Evolutionary conservation across 2,329 filamentous ascomycete species (phyloP), one percentile per base, ranked within the genome.

Genomic region (Microascus cirrosus): DNA sequence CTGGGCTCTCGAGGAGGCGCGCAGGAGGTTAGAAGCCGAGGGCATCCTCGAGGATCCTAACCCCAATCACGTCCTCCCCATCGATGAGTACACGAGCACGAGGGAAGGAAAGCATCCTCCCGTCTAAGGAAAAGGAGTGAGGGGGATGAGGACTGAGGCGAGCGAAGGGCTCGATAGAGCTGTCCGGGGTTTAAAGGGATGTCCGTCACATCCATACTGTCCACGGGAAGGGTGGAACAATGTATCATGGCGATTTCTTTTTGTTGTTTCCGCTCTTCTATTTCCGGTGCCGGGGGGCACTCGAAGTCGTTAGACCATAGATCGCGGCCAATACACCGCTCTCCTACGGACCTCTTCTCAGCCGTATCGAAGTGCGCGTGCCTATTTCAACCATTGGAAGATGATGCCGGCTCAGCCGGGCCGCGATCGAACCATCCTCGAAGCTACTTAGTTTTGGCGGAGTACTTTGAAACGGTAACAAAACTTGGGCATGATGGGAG

Each of bases 1-100:
- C 58, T 99, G 94, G 94, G 94, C 94, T 62, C 84, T 99, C 51
- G 94, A 99, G 76, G 94, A 99, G 78, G 94, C 94, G 57, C 84
- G 94, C 69, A 84, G 94, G 77, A 83, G 94, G 77, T 85, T 99
- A 81, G 94, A 99, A 78, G 88, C 85, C 60, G 94, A 99, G 79
- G 94, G 94, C 60, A 92, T 97, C 69, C 76, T 97, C 69, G 84
- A 89, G 68, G 93, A 96, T 68, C 87, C 89, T 48, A 73, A 75
- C 58, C 74, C 81, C 59, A 79, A 84, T 71, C 81, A 82, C 76
- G 81, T 58, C 50, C 56, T 58, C 56, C 56, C 56, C 56, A 35
- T 58, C 24, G 56, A 58, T 51, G 56, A 58, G 56, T 58, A 58
- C 56, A 58, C 56, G 56, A 58, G 56, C 56, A 58, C 56, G 45